A percentile compares a stretch with the other conserved stretches of the same genome.
Conservation (phyloP, 371 early-diverging fungal species). For the Blastocladiella emersonii region DNA sequence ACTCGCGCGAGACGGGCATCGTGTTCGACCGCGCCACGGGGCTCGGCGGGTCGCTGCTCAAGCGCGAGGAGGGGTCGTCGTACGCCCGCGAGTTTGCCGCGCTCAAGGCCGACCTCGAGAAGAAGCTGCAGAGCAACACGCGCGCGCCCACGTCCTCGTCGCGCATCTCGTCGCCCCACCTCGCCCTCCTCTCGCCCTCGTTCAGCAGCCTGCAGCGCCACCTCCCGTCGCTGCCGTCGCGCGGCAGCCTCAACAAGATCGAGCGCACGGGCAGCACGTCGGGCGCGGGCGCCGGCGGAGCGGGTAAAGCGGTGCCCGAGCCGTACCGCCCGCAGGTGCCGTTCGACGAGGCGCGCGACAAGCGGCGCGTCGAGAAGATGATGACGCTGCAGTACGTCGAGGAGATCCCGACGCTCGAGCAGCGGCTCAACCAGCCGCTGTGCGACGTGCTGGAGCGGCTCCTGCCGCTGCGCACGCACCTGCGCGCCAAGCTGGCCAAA, state of each 20-base stretch:
- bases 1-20: conserved; percentile 72
- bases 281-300: too few species aligned
- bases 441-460: conserved; percentile 11
- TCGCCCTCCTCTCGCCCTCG: conserved; percentile 6
- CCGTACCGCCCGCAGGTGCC: neutral
- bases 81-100: neutral
- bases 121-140: neutral
- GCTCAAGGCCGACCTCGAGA: neutral
- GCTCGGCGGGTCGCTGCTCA: conserved; percentile 47
- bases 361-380: conserved; percentile 7
- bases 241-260: neutral
- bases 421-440: conserved; percentile 47
- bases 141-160: conserved; percentile 5
- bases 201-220: conserved; percentile 5
- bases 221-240: neutral
- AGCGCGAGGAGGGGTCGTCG: neutral
- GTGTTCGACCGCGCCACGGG: conserved; percentile 86
- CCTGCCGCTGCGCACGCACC: conserved; percentile 69
- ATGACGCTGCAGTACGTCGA: conserved; percentile 3
- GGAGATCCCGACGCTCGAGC: conserved; percentile 42
- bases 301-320: neutral
- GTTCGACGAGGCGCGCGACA: conserved; percentile 5
- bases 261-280: neutral
- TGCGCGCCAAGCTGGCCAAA: conserved; percentile 70
- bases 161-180: neutral